A percentile compares a stretch with the other conserved stretches of the same genome.
Conservation (phyloP, 2,329 filamentous ascomycete genomes). For the Hypoxylon sp. region DNA sequence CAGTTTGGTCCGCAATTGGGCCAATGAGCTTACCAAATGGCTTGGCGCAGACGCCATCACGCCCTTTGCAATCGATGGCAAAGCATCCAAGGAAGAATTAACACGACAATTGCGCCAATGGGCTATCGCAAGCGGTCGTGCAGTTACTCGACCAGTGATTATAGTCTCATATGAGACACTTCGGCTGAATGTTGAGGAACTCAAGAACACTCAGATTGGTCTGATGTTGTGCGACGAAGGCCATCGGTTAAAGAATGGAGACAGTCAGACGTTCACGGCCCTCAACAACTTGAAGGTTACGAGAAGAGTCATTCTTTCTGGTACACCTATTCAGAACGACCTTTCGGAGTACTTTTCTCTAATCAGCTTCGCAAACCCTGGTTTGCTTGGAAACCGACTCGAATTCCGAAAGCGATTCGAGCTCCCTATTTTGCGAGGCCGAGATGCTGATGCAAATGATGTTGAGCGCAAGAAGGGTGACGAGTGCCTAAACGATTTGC, state of each 20-base stretch:
- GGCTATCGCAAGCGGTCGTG: conserved; percentile 91
- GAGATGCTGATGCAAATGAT: conserved; percentile 91
- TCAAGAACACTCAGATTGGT: conserved; percentile 91
- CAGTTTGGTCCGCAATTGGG: conserved; percentile 97
- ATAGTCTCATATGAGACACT: conserved; percentile 99
- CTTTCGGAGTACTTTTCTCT: conserved; percentile 98
- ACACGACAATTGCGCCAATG: conserved; percentile 92
- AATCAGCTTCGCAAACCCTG: conserved; percentile 96
- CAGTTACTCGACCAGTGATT: conserved; percentile 91
- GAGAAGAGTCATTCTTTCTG: conserved; percentile 92
- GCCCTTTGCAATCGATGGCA: conserved; percentile 96
- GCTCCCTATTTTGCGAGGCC: conserved; percentile 89
- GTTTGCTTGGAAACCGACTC: conserved; percentile 86
- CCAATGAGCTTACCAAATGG: conserved; percentile 97
- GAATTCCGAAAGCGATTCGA: conserved; percentile 97
- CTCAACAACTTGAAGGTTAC: conserved; percentile 92
- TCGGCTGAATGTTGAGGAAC: conserved; percentile 88
- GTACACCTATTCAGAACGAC: conserved; percentile 98
- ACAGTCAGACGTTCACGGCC: conserved; percentile 94
- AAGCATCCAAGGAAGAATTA: conserved; percentile 93
- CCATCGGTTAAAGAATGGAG: conserved; percentile 95
- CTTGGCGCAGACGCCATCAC: conserved; percentile 90
- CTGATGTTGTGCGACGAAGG: conserved; percentile 96
- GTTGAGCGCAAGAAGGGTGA: conserved; percentile 86
- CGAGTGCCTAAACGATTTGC: conserved; percentile 83